These are phyloP conservation scores for Aspergillus leporis DNA, from an alignment of 495 filamentous ascomycete species.

Conservation along the genomic window DNA sequence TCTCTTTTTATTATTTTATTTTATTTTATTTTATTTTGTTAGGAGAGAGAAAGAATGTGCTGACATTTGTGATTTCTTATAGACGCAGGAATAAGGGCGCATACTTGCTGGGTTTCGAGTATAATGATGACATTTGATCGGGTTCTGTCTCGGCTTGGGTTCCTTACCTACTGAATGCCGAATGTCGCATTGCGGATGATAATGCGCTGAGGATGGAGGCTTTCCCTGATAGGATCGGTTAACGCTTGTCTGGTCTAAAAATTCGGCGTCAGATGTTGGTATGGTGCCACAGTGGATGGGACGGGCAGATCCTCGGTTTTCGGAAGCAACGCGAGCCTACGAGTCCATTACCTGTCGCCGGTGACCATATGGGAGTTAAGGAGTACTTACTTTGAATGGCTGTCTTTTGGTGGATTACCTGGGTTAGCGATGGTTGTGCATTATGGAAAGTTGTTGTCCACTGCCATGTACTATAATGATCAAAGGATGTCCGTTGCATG, in stretches of 20 bases:
- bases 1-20: constrained; percentile 3
- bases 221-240: no score
- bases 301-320: no score
- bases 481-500: background rate
- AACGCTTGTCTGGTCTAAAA: no score
- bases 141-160: background rate
- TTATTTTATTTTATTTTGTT: background rate
- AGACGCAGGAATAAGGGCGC: constrained; percentile 22
- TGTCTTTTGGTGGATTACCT: background rate
- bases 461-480: background rate
- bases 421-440: background rate
- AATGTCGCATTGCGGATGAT: no score
- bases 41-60: background rate
- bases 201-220: no score
- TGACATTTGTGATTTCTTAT: background rate
- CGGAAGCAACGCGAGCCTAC: no score
- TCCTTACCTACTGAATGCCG: no score
- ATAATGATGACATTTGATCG: background rate
- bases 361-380: background rate
- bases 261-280: no score
- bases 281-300: no score
- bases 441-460: no score
- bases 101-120: background rate
- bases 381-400: background rate
- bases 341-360: background rate